These are phyloP conservation scores for Scleroderma bovista DNA, from an alignment of 768 basidiomycete species.

Conservation along the genomic window DNA sequence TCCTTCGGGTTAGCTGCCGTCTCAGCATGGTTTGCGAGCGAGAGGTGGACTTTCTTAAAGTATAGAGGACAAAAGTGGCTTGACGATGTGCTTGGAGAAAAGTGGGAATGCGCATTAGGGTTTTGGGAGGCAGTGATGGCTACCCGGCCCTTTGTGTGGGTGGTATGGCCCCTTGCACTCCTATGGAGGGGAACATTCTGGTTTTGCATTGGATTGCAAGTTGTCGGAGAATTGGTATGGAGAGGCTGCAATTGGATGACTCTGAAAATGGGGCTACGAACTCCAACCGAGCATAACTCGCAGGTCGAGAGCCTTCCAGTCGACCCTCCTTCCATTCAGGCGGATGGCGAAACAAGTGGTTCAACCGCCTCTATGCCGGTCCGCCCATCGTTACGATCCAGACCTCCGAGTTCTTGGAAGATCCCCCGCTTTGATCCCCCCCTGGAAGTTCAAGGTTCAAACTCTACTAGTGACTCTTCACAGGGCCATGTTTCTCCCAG, in stretches of 20 bases:
- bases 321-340: neutral
- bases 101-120: slow-evolving; percentile 3
- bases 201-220: neutral
- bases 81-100: slow-evolving; percentile 50
- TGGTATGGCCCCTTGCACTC: neutral
- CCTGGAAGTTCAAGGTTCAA: neutral
- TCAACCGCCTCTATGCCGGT: neutral
- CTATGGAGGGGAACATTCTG: neutral
- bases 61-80: slow-evolving; percentile 70
- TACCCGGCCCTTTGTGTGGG: slow-evolving; percentile 1
- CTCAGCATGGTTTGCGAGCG: slow-evolving; percentile 69
- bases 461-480: neutral
- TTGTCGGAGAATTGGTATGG: neutral
- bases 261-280: neutral
- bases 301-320: neutral
- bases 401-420: slow-evolving; percentile 1
- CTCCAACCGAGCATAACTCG: neutral
- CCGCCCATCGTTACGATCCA: neutral
- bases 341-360: neutral
- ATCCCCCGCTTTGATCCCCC: neutral
- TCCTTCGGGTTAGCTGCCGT: slow-evolving; percentile 68
- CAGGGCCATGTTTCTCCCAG: slow-evolving; percentile 4
- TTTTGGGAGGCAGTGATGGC: neutral
- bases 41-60: slow-evolving; percentile 57
- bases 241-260: neutral